phyloP scores from a whole-genome alignment of 108 stramenopile species.

The Hondaea fermentalgiana region DNA sequence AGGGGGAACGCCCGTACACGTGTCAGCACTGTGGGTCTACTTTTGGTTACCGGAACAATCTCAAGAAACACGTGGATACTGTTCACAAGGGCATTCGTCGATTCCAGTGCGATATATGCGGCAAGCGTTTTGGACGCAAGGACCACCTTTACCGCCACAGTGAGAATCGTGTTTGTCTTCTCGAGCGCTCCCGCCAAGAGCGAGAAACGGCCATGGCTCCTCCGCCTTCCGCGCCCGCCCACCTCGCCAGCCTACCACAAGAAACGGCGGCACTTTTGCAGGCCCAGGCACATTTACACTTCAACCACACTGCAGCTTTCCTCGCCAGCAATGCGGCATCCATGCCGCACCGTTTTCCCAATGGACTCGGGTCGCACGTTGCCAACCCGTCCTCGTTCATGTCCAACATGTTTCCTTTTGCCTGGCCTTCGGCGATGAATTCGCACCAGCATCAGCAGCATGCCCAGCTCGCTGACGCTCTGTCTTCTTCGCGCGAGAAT shows the following conservation, averaged over 20 bases:
- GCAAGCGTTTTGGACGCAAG: not conserved
- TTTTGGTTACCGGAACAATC: not conserved
- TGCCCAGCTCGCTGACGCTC: no score
- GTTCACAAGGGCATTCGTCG: not conserved
- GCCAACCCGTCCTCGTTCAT: not conserved
- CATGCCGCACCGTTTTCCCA: not conserved
- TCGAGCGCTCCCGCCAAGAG: not conserved
- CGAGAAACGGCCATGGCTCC: not conserved
- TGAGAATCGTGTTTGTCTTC: not conserved
- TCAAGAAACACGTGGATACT: not conserved
- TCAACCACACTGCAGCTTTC: no score
- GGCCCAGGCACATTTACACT: no score
- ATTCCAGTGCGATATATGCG: conserved; percentile 1
- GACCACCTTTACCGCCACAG: conserved; percentile 11
- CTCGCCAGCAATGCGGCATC: not conserved
- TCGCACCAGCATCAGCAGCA: not conserved
- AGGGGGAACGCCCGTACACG: not conserved
- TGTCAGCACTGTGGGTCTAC: not conserved
- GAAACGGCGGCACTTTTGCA: no score
- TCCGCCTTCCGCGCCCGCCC: not conserved
- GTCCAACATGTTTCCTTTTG: not conserved
- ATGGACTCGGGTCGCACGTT: not conserved
- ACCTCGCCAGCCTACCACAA: no score
- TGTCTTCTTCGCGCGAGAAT: no score
- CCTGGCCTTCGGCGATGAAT: not conserved